Conservation (phyloP, 2,329 filamentous ascomycete species). For the Alternaria hordeiaustralica region DNA sequence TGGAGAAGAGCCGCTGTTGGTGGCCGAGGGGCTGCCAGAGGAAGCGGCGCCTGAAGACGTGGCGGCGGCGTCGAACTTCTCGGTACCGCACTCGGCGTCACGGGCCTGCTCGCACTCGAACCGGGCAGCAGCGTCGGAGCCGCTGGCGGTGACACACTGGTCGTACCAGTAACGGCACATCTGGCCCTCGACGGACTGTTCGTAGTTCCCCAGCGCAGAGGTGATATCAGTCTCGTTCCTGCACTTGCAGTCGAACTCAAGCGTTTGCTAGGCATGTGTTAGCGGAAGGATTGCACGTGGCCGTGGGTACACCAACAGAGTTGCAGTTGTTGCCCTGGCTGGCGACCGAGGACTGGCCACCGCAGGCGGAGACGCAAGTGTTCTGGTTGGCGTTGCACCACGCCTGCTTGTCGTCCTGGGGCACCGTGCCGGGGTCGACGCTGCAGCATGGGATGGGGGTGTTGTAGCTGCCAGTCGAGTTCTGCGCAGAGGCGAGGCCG, state of each 20-base stretch:
- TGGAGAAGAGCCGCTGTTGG: constrained; percentile 33
- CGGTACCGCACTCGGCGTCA: constrained; percentile 59
- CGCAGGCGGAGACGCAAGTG: constrained; percentile 67
- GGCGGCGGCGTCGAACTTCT: constrained; percentile 35
- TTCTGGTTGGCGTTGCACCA: constrained; percentile 68
- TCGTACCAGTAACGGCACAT: constrained; percentile 62
- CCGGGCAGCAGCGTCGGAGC: constrained; percentile 47
- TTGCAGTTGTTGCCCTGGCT: constrained; percentile 62
- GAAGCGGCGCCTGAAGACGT: constrained; percentile 36
- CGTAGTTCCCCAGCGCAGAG: constrained; percentile 53
- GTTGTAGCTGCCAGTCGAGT: constrained; percentile 35
- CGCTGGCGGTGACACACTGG: constrained; percentile 50
- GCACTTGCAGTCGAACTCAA: constrained; percentile 66
- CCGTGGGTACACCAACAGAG: constrained; percentile 54
- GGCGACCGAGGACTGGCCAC: constrained; percentile 49
- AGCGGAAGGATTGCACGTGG: constrained; percentile 9
- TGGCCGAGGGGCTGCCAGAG: constrained; percentile 30
- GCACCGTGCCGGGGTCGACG: constrained; percentile 53
- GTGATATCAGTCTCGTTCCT: constrained; percentile 60
- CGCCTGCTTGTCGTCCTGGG: constrained; percentile 43
- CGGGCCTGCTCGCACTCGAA: constrained; percentile 53
- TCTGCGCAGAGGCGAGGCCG: constrained; percentile 55
- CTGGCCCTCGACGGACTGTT: constrained; percentile 65
- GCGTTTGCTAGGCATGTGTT: constrained; percentile 50
- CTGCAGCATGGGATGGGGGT: constrained; percentile 47